Base-by-base conservation (phyloP, 2,329 filamentous ascomycete species). In the Hypoxylon rubiginosum region DNA sequence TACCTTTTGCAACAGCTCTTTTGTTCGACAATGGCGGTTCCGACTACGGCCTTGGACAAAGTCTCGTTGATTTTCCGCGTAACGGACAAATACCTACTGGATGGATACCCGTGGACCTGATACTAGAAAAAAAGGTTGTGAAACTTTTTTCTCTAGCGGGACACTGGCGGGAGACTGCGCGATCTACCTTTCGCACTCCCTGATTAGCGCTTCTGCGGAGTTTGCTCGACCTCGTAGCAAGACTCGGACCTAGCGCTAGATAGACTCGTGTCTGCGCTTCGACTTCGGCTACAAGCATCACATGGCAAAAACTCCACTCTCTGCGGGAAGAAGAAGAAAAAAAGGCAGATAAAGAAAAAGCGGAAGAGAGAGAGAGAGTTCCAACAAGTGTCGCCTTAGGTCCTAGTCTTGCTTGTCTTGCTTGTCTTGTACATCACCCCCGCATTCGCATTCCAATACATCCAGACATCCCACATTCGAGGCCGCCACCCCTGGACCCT, bases 361-460 rank as follows among this genome's bases (percentile, higher is more conserved):
- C 2, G 4, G 36, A 17, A 13, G 48, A 32, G 21, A 30, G 51
- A 62, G 54, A 56, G 61, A 53, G 63, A 57, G 62, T 57, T 55
- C 53, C 58, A 56, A 57, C 17, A 55, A 48, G 8, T 48, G 4
- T 26, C 13, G 45, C 45, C 9, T n/a, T 48, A 5, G 13, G 34
- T 39, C 45, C 51, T 67, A 39, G 28, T 24, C 21, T 24, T 24
- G 21, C 21, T 24, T 24, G 21, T 62, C 55, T 48, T 43, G 53
- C 62, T 58, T 52, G 67, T 62, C 62, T 58, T 52, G 67, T 62
- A 58, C 68, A 68, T 66, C 71, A 71, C 70, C 70, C 39, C 73
- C 71, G 68, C 72, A 72, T 69, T 69, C 71, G 68, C 72, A 72
- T 69, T 69, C 58, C 51, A 62, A 9, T 59, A 17, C 62, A 56